Evolutionary conservation across 148 eudicot genomes (phyloP).

Genomic region (Talinum fruticosum): DNA sequence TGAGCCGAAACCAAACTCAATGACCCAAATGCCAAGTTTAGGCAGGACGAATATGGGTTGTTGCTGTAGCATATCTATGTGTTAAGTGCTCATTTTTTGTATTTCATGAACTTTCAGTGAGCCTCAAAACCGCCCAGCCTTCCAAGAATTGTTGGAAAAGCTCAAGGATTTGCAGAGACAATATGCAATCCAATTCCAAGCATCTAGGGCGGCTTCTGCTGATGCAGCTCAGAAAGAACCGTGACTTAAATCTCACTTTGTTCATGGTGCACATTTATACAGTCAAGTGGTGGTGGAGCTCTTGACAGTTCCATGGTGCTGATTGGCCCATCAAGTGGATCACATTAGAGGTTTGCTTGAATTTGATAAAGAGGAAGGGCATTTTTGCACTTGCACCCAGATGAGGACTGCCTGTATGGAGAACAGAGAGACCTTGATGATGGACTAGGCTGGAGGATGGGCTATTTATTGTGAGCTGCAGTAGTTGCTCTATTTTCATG

Average conservation of each 20-base stretch:
- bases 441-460: background rate
- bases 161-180: constrained; percentile 78
- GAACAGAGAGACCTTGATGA: background rate
- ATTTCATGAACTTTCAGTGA: constrained; percentile 47
- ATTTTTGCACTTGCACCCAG: background rate
- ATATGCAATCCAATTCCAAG: constrained; percentile 54
- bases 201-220: constrained; percentile 47
- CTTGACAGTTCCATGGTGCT: background rate
- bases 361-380: background rate
- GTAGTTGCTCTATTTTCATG: background rate
- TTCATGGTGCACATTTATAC: background rate
- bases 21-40: too few species aligned
- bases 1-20: too few species aligned
- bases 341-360: background rate
- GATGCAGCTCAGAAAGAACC: constrained; percentile 44
- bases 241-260: constrained; percentile 1
- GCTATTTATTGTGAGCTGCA: background rate
- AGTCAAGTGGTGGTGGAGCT: background rate
- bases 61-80: background rate
- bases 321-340: background rate
- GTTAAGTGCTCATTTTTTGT: background rate
- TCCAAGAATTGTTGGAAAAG: constrained; percentile 80
- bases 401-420: background rate
- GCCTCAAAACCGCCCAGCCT: constrained; percentile 75
- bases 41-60: too few species aligned